Evolutionary conservation across 108 stramenopile species (phyloP).

Genomic region (Epipyxis sp.): DNA sequence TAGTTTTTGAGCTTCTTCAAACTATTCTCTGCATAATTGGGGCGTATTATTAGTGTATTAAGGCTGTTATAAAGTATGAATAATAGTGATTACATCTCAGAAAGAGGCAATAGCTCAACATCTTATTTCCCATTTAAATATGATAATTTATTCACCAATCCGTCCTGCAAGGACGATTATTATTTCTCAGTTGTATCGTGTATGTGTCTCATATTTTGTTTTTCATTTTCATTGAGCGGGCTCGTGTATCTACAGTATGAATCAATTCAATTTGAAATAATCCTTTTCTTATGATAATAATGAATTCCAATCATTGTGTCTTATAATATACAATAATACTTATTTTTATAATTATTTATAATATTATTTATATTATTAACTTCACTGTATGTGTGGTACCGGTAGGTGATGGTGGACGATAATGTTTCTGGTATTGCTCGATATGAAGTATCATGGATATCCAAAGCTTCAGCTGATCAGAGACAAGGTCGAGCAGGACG

Average conservation of each 20-base stretch:
- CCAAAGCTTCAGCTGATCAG: slow-evolving; percentile 93
- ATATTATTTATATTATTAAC: neutral
- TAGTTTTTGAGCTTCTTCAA: too few species aligned
- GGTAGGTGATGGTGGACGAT: neutral
- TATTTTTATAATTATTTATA: neutral
- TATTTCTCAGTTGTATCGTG: too few species aligned
- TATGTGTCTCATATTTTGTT: too few species aligned
- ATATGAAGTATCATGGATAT: slow-evolving; percentile 66
- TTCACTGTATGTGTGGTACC: neutral
- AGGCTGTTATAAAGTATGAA: neutral
- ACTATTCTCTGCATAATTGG: too few species aligned
- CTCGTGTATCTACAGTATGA: too few species aligned
- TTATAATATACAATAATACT: neutral
- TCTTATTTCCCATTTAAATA: too few species aligned
- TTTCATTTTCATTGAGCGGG: too few species aligned
- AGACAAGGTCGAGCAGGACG: slow-evolving; percentile 91
- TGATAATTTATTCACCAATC: too few species aligned
- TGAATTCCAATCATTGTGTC: neutral
- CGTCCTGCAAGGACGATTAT: too few species aligned
- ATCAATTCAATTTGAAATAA: too few species aligned
- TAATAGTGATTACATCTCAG: neutral
- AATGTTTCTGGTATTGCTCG: neutral
- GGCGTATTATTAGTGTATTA: too few species aligned
- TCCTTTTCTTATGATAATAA: neutral
- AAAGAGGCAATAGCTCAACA: too few species aligned